phyloP scores from a whole-genome alignment of 805 yeast species.

The Saturnispora sanitii region DNA sequence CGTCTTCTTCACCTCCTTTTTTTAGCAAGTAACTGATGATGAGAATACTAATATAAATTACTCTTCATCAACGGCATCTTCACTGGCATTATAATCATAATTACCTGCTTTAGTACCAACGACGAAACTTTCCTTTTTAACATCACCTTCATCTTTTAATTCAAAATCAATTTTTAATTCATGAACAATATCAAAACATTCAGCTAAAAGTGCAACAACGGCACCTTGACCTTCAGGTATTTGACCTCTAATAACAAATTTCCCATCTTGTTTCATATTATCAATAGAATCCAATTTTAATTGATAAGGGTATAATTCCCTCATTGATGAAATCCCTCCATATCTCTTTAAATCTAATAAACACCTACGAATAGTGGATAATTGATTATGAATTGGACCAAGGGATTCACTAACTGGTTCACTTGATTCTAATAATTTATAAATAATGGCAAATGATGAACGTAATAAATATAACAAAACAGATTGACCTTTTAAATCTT shows the following conservation, averaged over 20 bases:
- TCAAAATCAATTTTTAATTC: slow-evolving; percentile 83
- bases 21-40: background rate
- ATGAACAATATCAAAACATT: slow-evolving; percentile 87
- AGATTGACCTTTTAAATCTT: slow-evolving; percentile 42
- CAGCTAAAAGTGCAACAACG: slow-evolving; percentile 81
- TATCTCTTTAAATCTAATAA: slow-evolving; percentile 80
- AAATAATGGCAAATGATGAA: slow-evolving; percentile 84
- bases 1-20: no score
- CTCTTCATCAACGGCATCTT: slow-evolving; percentile 14
- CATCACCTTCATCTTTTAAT: slow-evolving; percentile 38
- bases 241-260: slow-evolving; percentile 76
- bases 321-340: slow-evolving; percentile 80
- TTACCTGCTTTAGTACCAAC: slow-evolving; percentile 29
- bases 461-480: slow-evolving; percentile 70
- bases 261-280: slow-evolving; percentile 81
- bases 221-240: slow-evolving; percentile 98
- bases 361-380: slow-evolving; percentile 85
- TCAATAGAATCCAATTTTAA: slow-evolving; percentile 88
- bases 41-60: background rate
- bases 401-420: slow-evolving; percentile 95
- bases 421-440: slow-evolving; percentile 78
- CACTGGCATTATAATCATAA: slow-evolving; percentile 29
- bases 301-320: slow-evolving; percentile 94
- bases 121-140: slow-evolving; percentile 23
- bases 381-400: slow-evolving; percentile 88